phyloP scores from a whole-genome alignment of 2,329 filamentous ascomycete species.

The Cytospora mali region DNA sequence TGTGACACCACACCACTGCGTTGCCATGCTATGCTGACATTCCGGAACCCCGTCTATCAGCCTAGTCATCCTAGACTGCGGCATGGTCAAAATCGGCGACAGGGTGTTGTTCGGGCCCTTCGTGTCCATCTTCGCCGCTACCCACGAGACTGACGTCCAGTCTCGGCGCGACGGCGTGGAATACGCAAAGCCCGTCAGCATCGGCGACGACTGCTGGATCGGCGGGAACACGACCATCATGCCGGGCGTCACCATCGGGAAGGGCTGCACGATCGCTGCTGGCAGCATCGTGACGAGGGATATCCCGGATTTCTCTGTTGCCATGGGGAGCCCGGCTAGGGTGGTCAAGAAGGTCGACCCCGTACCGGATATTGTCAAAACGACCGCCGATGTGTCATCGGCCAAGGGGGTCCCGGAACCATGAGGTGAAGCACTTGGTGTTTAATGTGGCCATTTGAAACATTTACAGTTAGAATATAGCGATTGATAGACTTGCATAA shows the following conservation, averaged over 20 bases:
- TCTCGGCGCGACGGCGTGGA: slow-evolving; percentile 51
- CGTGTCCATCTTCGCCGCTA: slow-evolving; percentile 70
- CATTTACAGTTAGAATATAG: background rate
- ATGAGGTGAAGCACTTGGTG: background rate
- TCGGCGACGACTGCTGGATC: slow-evolving; percentile 60
- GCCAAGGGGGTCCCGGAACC: slow-evolving; percentile 13
- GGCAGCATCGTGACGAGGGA: slow-evolving; percentile 54
- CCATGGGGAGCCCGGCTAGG: slow-evolving; percentile 50
- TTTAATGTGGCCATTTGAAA: no score
- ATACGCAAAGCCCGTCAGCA: slow-evolving; percentile 49
- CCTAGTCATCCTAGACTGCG: slow-evolving; percentile 72
- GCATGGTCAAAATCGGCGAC: slow-evolving; percentile 68
- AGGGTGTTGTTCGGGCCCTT: slow-evolving; percentile 73
- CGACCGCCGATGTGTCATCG: background rate
- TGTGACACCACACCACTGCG: slow-evolving; percentile 9
- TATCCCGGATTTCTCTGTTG: slow-evolving; percentile 51
- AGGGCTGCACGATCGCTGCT: slow-evolving; percentile 54
- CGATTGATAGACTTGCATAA: background rate
- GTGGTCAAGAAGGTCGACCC: slow-evolving; percentile 51
- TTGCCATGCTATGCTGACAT: slow-evolving; percentile 42
- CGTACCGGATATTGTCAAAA: slow-evolving; percentile 37
- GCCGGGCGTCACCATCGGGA: slow-evolving; percentile 55
- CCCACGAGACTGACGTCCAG: slow-evolving; percentile 67
- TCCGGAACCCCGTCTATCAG: slow-evolving; percentile 32
- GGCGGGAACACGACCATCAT: slow-evolving; percentile 53